Percentiles rank a stretch among this genome's conserved stretches.
Evolutionary conservation across 768 basidiomycete genomes (phyloP).

Genomic region (Boletus rubescentipes): DNA sequence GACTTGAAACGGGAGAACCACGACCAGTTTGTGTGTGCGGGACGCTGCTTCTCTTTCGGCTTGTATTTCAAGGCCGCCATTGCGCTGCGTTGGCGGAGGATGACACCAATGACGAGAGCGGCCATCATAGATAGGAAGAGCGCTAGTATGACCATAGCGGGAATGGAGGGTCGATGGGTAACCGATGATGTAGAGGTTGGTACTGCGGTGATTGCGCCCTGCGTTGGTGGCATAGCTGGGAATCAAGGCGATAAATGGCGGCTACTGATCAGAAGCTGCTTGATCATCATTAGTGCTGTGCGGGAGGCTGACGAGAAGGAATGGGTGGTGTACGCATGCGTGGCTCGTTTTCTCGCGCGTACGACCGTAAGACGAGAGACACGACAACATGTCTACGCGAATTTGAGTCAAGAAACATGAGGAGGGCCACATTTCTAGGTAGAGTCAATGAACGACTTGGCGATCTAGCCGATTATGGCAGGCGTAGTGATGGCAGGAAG

Average conservation of each 20-base stretch:
- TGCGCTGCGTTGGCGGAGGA: constrained; percentile 18
- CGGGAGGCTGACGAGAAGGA: constrained; percentile 14
- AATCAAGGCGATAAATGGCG: background rate
- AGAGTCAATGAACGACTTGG: background rate
- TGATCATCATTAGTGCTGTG: background rate
- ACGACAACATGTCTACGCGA: background rate
- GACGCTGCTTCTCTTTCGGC: background rate
- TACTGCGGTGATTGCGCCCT: background rate
- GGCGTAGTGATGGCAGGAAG: constrained; percentile 2
- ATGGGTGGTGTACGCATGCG: background rate
- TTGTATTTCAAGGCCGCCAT: background rate
- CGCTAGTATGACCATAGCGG: constrained; percentile 20
- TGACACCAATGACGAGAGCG: constrained; percentile 17
- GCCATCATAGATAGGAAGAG: constrained; percentile 21
- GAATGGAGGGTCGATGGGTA: constrained; percentile 14
- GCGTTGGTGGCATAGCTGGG: constrained; percentile 20
- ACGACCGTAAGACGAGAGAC: background rate
- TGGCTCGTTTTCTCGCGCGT: too few species aligned
- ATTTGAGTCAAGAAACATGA: background rate
- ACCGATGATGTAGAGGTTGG: background rate
- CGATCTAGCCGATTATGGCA: constrained; percentile 16
- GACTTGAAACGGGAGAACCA: constrained; percentile 5
- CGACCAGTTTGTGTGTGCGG: background rate
- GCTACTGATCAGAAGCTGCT: background rate
- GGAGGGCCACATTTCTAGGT: background rate